Percentiles rank a stretch among this genome's conserved stretches.
These are phyloP conservation scores for Cornus florida DNA, from an alignment of 148 eudicot genomes.

Conservation along the genomic window DNA sequence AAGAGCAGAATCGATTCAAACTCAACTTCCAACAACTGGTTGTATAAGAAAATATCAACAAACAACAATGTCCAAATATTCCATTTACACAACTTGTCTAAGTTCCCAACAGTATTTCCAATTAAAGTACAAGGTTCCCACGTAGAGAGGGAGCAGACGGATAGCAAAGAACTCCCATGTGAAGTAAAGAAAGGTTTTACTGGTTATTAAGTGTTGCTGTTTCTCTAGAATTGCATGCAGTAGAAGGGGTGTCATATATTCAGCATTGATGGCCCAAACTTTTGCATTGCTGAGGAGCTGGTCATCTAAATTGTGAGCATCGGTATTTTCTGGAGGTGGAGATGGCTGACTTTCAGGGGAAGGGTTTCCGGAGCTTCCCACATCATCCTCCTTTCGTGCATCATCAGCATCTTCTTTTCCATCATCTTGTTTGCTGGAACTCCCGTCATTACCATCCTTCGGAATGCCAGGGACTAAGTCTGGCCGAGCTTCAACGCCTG, in stretches of 20 bases:
- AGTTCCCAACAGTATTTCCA: slow-evolving; percentile 23
- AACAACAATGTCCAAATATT: neutral
- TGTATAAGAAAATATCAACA: slow-evolving; percentile 5
- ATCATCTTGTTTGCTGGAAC: slow-evolving; percentile 46
- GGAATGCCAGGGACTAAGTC: slow-evolving; percentile 60
- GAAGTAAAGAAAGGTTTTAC: slow-evolving; percentile 9
- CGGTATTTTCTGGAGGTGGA: slow-evolving; percentile 26
- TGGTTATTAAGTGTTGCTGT: slow-evolving; percentile 9
- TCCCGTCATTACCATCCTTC: slow-evolving; percentile 25
- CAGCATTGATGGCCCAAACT: neutral
- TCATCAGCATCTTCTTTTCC: slow-evolving; percentile 47
- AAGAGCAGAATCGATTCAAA: neutral
- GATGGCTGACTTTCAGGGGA: slow-evolving; percentile 32
- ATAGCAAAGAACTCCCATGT: slow-evolving; percentile 14
- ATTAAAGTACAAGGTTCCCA: slow-evolving; percentile 39
- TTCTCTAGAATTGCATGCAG: slow-evolving; percentile 12
- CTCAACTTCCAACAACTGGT: slow-evolving; percentile 3
- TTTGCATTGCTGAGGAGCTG: slow-evolving; percentile 16
- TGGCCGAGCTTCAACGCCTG: slow-evolving; percentile 79
- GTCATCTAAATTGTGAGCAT: slow-evolving; percentile 21
- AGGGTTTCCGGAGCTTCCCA: slow-evolving; percentile 30
- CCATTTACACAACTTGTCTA: slow-evolving; percentile 29
- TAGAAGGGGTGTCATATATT: neutral
- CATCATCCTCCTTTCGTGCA: slow-evolving; percentile 46
- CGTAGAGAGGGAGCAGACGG: slow-evolving; percentile 23